These are phyloP conservation scores for Parastagonospora nodorum DNA, from an alignment of 2,329 filamentous ascomycete genomes.

Conservation along the genomic window DNA sequence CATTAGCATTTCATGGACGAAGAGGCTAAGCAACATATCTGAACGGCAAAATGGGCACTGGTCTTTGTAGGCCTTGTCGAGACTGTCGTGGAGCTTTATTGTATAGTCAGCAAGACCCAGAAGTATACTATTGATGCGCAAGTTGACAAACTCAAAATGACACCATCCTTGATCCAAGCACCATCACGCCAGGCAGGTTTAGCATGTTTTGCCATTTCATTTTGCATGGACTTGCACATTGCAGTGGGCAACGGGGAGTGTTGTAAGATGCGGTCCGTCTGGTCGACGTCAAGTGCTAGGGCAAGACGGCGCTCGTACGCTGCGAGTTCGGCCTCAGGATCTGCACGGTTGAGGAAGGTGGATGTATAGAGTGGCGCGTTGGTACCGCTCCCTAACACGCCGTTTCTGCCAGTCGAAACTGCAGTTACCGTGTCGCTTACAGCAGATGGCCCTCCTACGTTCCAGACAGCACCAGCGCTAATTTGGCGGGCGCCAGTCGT, in stretches of 20 bases:
- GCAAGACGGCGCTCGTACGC: constrained; percentile 77
- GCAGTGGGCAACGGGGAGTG: constrained; percentile 20
- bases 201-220: constrained; percentile 4
- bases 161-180: constrained; percentile 46
- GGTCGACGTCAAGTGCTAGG: constrained; percentile 79
- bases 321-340: constrained; percentile 65
- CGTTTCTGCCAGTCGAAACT: constrained; percentile 66
- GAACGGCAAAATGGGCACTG: constrained; percentile 75
- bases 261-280: constrained; percentile 66
- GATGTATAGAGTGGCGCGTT: constrained; percentile 70
- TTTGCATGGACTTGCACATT: constrained; percentile 6
- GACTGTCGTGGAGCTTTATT: constrained; percentile 31
- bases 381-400: constrained; percentile 70
- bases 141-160: constrained; percentile 38
- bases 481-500: constrained; percentile 49
- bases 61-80: constrained; percentile 32
- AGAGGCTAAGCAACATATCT: constrained; percentile 60
- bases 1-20: constrained; percentile 36
- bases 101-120: constrained; percentile 11
- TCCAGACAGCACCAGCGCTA: constrained; percentile 75
- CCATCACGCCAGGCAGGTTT: constrained; percentile 48
- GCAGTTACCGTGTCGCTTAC: constrained; percentile 55
- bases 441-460: constrained; percentile 72
- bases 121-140: constrained; percentile 14
- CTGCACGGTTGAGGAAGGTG: constrained; percentile 57